Base-by-base conservation (phyloP, 495 filamentous ascomycete genomes). In the Aspergillus bertholletiae region DNA sequence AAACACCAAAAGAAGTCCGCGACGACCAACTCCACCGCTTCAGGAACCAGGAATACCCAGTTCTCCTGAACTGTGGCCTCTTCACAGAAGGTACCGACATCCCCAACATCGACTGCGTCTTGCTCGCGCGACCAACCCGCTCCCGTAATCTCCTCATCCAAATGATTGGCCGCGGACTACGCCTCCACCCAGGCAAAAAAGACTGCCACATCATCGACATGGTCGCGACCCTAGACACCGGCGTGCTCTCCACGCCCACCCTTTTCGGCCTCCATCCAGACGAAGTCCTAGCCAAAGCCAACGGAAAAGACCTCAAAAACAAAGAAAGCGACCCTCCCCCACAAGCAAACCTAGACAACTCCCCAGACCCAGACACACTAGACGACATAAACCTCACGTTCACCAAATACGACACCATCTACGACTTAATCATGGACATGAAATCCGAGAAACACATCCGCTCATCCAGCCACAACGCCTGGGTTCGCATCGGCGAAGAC, bases 31-130 rank as follows among this genome's bases (percentile, higher is more conserved):
- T 99, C 1, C 84, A 87, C 27, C 80, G 77, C 5, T 99, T 99
- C 67, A 87, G 76, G 49, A 75, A 73, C 0, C 78, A 82, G n/a
- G 79, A 93, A 52, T 97, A 85, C 52, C 90, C 89, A 0, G 89
- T 99, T 5, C 81, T 99, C 15, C 67, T 99, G 30, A 99, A 99
- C 66, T 97, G 94, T 68, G 92, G 92, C 3, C 85, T 99, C 46
- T 97, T 96, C 59, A 97, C 93, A 2, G 94, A 99, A 74, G 93
- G 88, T 13, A 99, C 95, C 9, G 94, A 99, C 64, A 94, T 97
- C 17, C 94, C 94, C 4, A 97, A 97, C 65, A 90, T 97, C 54
- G 94, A 99, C 67, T 97, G 94, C 55, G 80, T 99, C 9, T 64
- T 99, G 12, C 76, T 99, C 37, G 92, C 90, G 6, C 75, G 95